phyloP scores from a whole-genome alignment of 495 filamentous ascomycete species.

The Staphylotrichum longicolle region DNA sequence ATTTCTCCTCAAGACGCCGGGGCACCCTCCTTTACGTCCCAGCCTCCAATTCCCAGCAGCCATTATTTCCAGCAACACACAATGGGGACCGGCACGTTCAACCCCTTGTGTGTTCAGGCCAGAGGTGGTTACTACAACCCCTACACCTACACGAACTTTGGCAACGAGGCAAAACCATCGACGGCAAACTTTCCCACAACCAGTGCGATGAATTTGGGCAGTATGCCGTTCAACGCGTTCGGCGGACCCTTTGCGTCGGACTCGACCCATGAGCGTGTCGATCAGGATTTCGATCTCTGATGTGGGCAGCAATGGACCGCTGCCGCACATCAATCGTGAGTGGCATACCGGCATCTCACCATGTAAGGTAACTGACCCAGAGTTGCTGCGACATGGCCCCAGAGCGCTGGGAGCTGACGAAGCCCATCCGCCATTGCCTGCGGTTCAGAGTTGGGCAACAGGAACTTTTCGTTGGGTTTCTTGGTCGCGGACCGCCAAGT shows the following conservation, averaged over 20 bases:
- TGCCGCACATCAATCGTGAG: background rate
- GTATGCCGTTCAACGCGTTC: slow-evolving; percentile 25
- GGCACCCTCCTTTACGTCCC: slow-evolving; percentile 22
- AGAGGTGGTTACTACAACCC: slow-evolving; percentile 35
- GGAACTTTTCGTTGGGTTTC: background rate
- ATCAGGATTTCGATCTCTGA: slow-evolving; percentile 30
- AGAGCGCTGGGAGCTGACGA: background rate
- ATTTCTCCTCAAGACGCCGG: slow-evolving; percentile 19
- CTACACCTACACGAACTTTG: slow-evolving; percentile 33
- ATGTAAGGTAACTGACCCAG: slow-evolving; percentile 3
- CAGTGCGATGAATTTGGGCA: slow-evolving; percentile 23
- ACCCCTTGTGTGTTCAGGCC: slow-evolving; percentile 44
- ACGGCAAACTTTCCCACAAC: slow-evolving; percentile 27
- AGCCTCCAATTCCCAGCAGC: slow-evolving; percentile 23
- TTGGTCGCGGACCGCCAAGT: background rate
- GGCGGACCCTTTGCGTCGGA: slow-evolving; percentile 21
- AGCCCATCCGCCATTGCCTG: background rate
- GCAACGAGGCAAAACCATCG: slow-evolving; percentile 33
- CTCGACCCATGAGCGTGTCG: slow-evolving; percentile 18
- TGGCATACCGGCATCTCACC: background rate
- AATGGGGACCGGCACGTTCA: slow-evolving; percentile 36
- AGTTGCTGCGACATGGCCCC: slow-evolving; percentile 9
- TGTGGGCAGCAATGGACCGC: background rate
- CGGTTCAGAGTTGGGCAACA: background rate
- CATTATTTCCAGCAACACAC: slow-evolving; percentile 37